These are phyloP conservation scores for Aureobasidium mangrovei DNA, from an alignment of 2,329 filamentous ascomycete species.

Conservation along the genomic window DNA sequence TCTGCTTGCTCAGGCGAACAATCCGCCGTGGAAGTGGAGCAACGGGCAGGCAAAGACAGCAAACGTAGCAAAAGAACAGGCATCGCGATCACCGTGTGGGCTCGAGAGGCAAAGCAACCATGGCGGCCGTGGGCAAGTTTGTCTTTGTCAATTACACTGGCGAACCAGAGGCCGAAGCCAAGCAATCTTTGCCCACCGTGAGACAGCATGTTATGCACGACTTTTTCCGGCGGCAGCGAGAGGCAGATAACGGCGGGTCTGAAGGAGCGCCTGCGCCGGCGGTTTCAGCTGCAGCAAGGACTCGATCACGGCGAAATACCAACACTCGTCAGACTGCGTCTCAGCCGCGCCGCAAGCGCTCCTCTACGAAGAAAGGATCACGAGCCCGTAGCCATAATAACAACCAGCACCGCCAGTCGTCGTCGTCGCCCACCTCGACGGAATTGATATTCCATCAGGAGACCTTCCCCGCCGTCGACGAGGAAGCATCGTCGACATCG, in stretches of 20 bases:
- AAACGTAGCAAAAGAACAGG: neutral
- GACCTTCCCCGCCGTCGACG: neutral
- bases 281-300: slow-evolving; percentile 5
- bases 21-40: slow-evolving; percentile 1
- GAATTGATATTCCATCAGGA: slow-evolving; percentile 9
- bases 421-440: neutral
- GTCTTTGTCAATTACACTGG: slow-evolving; percentile 13
- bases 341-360: slow-evolving; percentile 9
- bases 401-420: slow-evolving; percentile 6
- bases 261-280: slow-evolving; percentile 4
- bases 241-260: slow-evolving; percentile 10
- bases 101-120: neutral
- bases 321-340: slow-evolving; percentile 11
- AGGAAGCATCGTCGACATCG: neutral
- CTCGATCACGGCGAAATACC: slow-evolving; percentile 5
- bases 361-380: slow-evolving; percentile 6
- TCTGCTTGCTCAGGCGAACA: neutral
- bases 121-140: slow-evolving; percentile 11
- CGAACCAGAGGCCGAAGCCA: slow-evolving; percentile 11
- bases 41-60: slow-evolving; percentile 8
- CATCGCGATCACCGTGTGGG: no score
- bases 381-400: slow-evolving; percentile 1
- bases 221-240: slow-evolving; percentile 11
- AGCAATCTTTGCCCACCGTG: slow-evolving; percentile 12
- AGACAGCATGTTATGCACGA: slow-evolving; percentile 14